Evolutionary conservation across 345 rosid genomes (phyloP).

Genomic region (Geranium brycei): DNA sequence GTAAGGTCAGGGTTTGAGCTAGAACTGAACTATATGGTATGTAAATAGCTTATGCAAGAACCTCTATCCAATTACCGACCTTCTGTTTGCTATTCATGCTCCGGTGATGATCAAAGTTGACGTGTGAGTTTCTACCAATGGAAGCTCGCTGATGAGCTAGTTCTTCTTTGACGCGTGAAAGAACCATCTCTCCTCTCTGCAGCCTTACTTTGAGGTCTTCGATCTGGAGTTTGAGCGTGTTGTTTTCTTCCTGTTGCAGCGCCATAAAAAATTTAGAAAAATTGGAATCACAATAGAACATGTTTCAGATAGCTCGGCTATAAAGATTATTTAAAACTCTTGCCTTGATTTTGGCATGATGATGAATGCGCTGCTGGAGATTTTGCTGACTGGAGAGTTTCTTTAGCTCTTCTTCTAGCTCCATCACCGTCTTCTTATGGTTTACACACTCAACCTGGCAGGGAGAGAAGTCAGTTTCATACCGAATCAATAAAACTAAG

Average conservation of each 20-base stretch:
- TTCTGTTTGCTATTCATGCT: conserved; percentile 37
- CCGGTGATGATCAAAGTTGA: conserved; percentile 12
- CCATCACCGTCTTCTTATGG: conserved; percentile 46
- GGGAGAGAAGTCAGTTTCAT: background rate
- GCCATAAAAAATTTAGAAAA: background rate
- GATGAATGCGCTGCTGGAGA: conserved; percentile 81
- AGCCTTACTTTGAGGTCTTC: conserved; percentile 63
- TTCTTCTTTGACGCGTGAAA: conserved; percentile 70
- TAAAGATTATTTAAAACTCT: conserved; percentile 8
- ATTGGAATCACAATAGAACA: too few relatives aligned
- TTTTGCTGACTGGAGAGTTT: conserved; percentile 80
- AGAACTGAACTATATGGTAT: too few relatives aligned
- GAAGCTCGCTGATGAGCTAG: conserved; percentile 60
- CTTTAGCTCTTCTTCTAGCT: conserved; percentile 71
- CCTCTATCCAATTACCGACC: conserved; percentile 21
- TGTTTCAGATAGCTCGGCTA: background rate
- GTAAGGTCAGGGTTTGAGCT: background rate
- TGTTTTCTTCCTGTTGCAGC: conserved; percentile 76
- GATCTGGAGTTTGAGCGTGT: conserved; percentile 51
- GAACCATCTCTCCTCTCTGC: conserved; percentile 35
- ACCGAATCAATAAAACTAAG: background rate
- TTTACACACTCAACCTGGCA: conserved; percentile 51
- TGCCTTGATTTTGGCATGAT: conserved; percentile 89
- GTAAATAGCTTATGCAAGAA: too few relatives aligned
- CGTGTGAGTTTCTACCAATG: conserved; percentile 32